Evolutionary conservation across 139 green algal species (phyloP), one percentile per base, ranked within the genome.

Genomic region (Chlamydomonas incerta): DNA sequence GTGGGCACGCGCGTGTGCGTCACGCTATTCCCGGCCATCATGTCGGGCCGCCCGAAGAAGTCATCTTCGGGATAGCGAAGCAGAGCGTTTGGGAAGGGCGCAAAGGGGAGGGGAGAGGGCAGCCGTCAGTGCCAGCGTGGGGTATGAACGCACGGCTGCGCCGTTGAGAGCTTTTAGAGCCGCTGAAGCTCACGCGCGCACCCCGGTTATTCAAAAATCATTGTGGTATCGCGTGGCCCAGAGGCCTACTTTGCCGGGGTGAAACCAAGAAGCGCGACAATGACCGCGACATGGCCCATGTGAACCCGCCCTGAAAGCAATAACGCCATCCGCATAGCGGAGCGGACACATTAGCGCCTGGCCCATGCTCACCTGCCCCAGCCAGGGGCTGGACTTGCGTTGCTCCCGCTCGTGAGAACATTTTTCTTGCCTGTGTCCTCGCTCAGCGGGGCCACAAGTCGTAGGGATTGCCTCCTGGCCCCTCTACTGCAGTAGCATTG

Each of bases 361-460:
- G 9, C 29, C 63, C 13, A 35, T 29, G 0, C 37, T 57, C 33
- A 63, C 75, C 75, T 83, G 57, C 58, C 20, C 75, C 75, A 33
- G 75, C 60, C 60, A 83, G 26, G 29, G 75, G 75, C 75, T 83
- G 75, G 28, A 83, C 75, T n/a, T 83, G 75, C 37, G 75, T 83
- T 8, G 37, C 60, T 46, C 75, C 75, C 31, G 60, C 37, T 37
- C 62, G 26, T 31, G 75, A 72, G 41, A 83, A 83, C 75, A 83
- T 83, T 37, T 71, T 71, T 31, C 23, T 58, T 24, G 41, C 6
- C 41, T 5, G 41, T 50, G 41, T 50, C 41, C 41, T 50, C 41
- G 41, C 41, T 50, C 41, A 50, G 41, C n/a, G 41, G 6, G 41
- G 41, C 41, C 41, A 50, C 41, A 50, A 50, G 41, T 50, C 41